Conservation (phyloP, 768 basidiomycete genomes). For the Naganishia antarctica region DNA sequence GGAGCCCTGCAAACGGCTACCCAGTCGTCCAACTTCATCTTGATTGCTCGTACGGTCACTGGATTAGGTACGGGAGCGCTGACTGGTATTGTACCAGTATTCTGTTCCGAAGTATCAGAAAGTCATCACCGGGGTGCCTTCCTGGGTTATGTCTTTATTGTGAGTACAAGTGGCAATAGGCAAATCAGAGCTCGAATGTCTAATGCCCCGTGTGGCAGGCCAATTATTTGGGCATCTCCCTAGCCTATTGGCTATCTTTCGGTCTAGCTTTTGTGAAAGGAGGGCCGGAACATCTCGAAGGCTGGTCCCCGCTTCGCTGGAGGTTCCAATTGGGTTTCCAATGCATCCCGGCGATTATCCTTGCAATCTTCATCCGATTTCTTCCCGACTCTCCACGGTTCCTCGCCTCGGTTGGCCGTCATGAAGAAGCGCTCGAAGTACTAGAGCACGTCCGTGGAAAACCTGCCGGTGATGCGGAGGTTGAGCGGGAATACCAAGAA, state of each 20-base stretch:
- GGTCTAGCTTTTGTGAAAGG: slow-evolving; percentile 30
- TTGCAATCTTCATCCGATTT: slow-evolving; percentile 28
- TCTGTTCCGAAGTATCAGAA: slow-evolving; percentile 30
- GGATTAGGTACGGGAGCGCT: slow-evolving; percentile 31
- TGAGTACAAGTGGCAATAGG: too few species aligned
- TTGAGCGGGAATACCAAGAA: slow-evolving; percentile 27
- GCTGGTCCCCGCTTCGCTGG: slow-evolving; percentile 30
- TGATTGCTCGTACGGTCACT: slow-evolving; percentile 32
- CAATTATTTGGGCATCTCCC: slow-evolving; percentile 33
- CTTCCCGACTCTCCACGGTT: slow-evolving; percentile 35
- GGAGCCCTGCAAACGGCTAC: slow-evolving; percentile 35
- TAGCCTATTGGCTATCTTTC: slow-evolving; percentile 34
- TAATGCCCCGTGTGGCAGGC: not conserved
- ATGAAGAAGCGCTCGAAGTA: slow-evolving; percentile 30
- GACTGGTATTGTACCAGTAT: slow-evolving; percentile 35
- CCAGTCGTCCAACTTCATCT: slow-evolving; percentile 27
- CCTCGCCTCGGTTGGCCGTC: slow-evolving; percentile 29
- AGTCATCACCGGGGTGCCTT: slow-evolving; percentile 31
- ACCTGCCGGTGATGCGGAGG: slow-evolving; percentile 1
- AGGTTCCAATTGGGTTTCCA: slow-evolving; percentile 35
- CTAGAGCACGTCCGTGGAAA: slow-evolving; percentile 32
- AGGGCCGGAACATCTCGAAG: slow-evolving; percentile 19
- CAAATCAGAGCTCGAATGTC: not conserved
- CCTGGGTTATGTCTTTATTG: slow-evolving; percentile 35
- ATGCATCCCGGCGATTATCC: slow-evolving; percentile 33